Conservation (phyloP, 2,329 filamentous ascomycete species). For the Exophiala aquamarina region DNA sequence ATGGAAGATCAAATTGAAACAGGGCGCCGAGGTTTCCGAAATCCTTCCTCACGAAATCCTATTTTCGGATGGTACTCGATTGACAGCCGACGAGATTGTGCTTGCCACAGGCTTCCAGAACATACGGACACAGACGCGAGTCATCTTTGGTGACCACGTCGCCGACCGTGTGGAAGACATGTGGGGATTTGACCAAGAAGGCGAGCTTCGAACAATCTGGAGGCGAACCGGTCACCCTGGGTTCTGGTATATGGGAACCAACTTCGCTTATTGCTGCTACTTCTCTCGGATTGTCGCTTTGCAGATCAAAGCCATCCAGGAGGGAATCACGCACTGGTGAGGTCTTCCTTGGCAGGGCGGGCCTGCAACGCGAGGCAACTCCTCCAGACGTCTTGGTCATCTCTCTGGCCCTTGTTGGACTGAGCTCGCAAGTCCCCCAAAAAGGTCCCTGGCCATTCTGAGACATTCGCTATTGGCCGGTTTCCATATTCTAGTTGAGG, state of each 20-base stretch:
- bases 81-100: slow-evolving; percentile 56
- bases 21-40: slow-evolving; percentile 59
- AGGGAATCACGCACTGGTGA: neutral
- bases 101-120: slow-evolving; percentile 62
- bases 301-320: slow-evolving; percentile 45
- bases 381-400: no score
- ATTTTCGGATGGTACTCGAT: no score
- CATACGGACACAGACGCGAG: slow-evolving; percentile 62
- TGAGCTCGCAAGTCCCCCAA: no score
- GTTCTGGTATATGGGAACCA: slow-evolving; percentile 68
- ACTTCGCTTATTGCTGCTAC: slow-evolving; percentile 62
- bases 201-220: slow-evolving; percentile 61
- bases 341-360: no score
- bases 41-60: no score
- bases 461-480: no score
- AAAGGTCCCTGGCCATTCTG: no score
- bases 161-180: slow-evolving; percentile 58
- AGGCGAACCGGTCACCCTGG: slow-evolving; percentile 61
- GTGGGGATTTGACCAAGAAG: slow-evolving; percentile 60
- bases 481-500: no score
- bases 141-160: slow-evolving; percentile 62
- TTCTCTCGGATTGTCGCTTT: slow-evolving; percentile 55
- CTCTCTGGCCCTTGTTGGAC: no score
- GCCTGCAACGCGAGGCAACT: no score
- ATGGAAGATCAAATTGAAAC: slow-evolving; percentile 56